A percentile compares a stretch with the other conserved stretches of the same genome.
phyloP scores from a whole-genome alignment of 192 early-diverging fungal species.

The Globomyces pollinis-pini region DNA sequence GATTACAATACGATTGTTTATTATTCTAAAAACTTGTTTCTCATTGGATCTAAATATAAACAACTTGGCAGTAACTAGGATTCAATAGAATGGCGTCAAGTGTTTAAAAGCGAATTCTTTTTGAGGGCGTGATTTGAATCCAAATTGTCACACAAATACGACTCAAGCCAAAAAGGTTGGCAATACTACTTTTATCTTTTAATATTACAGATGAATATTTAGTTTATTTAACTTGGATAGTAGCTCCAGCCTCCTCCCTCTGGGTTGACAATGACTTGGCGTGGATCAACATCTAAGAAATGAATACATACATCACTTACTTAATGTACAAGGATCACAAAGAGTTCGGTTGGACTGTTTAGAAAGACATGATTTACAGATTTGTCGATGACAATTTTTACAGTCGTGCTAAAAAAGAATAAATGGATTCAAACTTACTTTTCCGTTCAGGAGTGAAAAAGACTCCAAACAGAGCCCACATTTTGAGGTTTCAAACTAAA shows the following conservation, averaged over 20 bases:
- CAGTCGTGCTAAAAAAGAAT: slow-evolving; percentile 15
- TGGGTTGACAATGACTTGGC: slow-evolving; percentile 17
- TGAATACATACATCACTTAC: background rate
- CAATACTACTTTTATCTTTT: too few species aligned
- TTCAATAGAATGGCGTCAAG: too few species aligned
- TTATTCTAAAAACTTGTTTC: too few species aligned
- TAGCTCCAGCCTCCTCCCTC: slow-evolving; percentile 28
- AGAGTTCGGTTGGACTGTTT: slow-evolving; percentile 8
- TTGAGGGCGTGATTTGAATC: too few species aligned
- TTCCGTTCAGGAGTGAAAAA: slow-evolving; percentile 16
- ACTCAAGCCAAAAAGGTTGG: too few species aligned
- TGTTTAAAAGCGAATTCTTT: too few species aligned
- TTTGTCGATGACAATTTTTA: slow-evolving; percentile 14
- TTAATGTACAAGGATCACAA: slow-evolving; percentile 22
- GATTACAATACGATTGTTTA: too few species aligned
- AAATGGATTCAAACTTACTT: slow-evolving; percentile 5
- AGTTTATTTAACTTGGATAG: background rate
- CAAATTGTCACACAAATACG: too few species aligned
- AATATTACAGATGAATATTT: background rate
- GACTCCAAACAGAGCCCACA: background rate
- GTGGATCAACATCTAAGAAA: slow-evolving; percentile 17
- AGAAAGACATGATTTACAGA: slow-evolving; percentile 18
- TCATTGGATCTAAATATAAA: too few species aligned
- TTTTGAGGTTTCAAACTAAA: background rate
- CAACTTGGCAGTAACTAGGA: too few species aligned